A percentile compares a stretch with the other conserved stretches of the same genome.
Conservation (phyloP, 805 yeast genomes). For the Scheffersomyces stipitis region DNA sequence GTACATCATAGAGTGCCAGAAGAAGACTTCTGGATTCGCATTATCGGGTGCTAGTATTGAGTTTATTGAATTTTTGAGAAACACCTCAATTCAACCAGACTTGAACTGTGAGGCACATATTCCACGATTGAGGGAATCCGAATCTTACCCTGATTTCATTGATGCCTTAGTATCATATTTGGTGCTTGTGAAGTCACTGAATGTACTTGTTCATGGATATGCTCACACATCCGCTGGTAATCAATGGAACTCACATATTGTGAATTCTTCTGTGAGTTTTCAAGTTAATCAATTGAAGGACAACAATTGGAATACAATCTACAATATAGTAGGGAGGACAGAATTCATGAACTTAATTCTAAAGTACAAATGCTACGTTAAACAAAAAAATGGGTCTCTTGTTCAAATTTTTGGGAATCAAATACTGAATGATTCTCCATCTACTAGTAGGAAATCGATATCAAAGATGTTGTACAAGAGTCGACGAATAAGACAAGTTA, state of each 20-base stretch:
- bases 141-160: constrained; percentile 31
- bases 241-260: constrained; percentile 26
- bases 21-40: neutral
- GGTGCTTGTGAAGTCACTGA: constrained; percentile 24
- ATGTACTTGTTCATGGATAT: constrained; percentile 47
- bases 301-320: constrained; percentile 44
- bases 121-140: constrained; percentile 1
- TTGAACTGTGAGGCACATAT: neutral
- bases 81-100: neutral
- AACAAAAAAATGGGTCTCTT: constrained; percentile 7
- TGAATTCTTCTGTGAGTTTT: constrained; percentile 33
- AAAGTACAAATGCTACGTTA: constrained; percentile 30
- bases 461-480: constrained; percentile 23
- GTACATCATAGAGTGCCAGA: neutral
- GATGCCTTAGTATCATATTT: constrained; percentile 41
- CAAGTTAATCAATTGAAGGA: constrained; percentile 41
- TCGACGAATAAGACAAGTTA: constrained; percentile 1
- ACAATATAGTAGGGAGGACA: constrained; percentile 35
- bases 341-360: constrained; percentile 41
- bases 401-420: constrained; percentile 28
- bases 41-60: neutral
- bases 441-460: constrained; percentile 8
- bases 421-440: neutral
- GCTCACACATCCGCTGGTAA: constrained; percentile 31
- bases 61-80: constrained; percentile 5